Evolutionary conservation across 805 yeast genomes (phyloP).

Genomic region (Metahyphopichia silvanorum): DNA sequence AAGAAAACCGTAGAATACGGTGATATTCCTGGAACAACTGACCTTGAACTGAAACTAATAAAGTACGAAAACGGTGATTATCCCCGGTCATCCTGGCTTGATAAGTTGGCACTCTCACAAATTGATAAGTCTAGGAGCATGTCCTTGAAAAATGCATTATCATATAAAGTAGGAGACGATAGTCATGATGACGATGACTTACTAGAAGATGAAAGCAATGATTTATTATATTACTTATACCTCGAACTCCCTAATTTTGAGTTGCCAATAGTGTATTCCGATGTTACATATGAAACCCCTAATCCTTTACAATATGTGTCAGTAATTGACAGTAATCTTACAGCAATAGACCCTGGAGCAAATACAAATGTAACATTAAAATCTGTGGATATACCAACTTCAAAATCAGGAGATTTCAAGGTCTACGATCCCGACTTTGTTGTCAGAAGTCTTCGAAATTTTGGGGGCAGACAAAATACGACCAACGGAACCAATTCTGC

Average conservation of each 20-base stretch:
- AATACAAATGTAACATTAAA: slow-evolving; percentile 34
- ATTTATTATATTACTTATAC: slow-evolving; percentile 21
- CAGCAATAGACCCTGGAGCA: slow-evolving; percentile 7
- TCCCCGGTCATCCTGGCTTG: slow-evolving; percentile 67
- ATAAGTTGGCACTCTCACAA: slow-evolving; percentile 55
- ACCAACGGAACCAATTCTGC: slow-evolving; percentile 1
- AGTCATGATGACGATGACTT: slow-evolving; percentile 1
- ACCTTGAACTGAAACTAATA: slow-evolving; percentile 53
- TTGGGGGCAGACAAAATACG: not conserved
- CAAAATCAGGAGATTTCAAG: slow-evolving; percentile 12
- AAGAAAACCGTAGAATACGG: slow-evolving; percentile 19
- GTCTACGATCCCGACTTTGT: slow-evolving; percentile 46
- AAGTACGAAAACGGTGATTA: slow-evolving; percentile 67
- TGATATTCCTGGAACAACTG: slow-evolving; percentile 16
- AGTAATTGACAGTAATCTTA: not conserved
- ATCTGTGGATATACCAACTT: slow-evolving; percentile 28
- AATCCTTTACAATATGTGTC: not conserved
- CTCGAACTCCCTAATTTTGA: slow-evolving; percentile 43
- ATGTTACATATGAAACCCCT: slow-evolving; percentile 17
- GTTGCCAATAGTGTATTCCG: slow-evolving; percentile 41
- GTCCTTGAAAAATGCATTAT: slow-evolving; percentile 2
- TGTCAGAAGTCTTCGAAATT: not conserved
- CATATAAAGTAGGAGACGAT: slow-evolving; percentile 3
- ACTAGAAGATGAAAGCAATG: slow-evolving; percentile 2
- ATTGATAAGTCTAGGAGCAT: slow-evolving; percentile 36